phyloP scores from a whole-genome alignment of 306 rosid species.

The Quillaja saponaria region DNA sequence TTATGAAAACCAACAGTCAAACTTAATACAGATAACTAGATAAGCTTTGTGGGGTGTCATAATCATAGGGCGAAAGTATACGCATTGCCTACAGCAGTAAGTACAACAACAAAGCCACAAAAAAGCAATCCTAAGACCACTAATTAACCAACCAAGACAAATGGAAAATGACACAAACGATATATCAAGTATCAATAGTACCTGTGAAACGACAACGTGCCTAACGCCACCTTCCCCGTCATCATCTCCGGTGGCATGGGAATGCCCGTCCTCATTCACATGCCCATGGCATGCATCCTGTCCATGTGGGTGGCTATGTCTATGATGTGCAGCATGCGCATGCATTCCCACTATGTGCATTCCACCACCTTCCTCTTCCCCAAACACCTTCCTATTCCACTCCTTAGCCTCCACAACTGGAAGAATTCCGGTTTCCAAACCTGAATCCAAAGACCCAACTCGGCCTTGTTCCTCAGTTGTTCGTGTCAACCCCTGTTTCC shows the following conservation, averaged over 20 bases:
- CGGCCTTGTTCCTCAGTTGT: conserved; percentile 35
- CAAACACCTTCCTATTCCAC: conserved; percentile 60
- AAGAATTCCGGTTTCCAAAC: conserved; percentile 31
- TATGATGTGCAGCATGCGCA: conserved; percentile 90
- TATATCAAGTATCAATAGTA: conserved; percentile 10
- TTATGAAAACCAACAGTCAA: too few relatives aligned
- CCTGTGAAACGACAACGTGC: conserved; percentile 96
- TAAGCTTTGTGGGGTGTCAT: too few relatives aligned
- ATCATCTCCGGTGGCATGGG: conserved; percentile 41
- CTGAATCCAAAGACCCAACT: conserved; percentile 50
- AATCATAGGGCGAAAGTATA: too few relatives aligned
- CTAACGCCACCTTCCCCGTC: conserved; percentile 55
- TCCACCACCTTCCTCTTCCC: conserved; percentile 88
- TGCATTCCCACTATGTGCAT: conserved; percentile 98
- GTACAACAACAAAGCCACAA: background rate
- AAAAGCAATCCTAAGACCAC: background rate
- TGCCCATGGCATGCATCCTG: conserved; percentile 62
- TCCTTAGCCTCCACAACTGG: conserved; percentile 34
- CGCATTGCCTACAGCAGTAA: too few relatives aligned
- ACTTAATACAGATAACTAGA: too few relatives aligned
- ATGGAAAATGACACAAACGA: too few relatives aligned
- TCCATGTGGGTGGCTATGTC: conserved; percentile 71
- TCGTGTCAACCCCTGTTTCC: conserved; percentile 58
- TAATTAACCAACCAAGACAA: conserved; percentile 12
- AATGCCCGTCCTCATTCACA: conserved; percentile 42